Percentiles rank a stretch among this genome's conserved stretches.
phyloP scores from a whole-genome alignment of 805 yeast genomes.

The Jamesozyma spencerorum region DNA sequence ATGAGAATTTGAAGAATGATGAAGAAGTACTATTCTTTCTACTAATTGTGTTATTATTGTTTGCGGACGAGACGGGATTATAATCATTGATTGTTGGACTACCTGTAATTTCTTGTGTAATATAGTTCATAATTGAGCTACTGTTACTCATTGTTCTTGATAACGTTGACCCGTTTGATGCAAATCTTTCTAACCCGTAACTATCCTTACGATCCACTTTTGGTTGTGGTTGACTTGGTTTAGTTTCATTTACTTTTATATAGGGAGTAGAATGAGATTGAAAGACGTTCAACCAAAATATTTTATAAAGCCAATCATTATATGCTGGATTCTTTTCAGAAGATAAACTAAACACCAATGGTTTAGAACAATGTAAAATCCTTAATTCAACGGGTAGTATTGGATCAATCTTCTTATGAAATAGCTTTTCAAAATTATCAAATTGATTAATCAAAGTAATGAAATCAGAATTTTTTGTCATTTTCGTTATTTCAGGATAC shows the following conservation, averaged over 20 bases:
- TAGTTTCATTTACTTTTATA: neutral
- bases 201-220: neutral
- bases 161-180: slow-evolving; percentile 21
- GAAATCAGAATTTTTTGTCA: slow-evolving; percentile 18
- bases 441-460: slow-evolving; percentile 12
- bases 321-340: slow-evolving; percentile 6
- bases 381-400: slow-evolving; percentile 12
- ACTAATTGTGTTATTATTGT: slow-evolving; percentile 2
- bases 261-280: slow-evolving; percentile 16
- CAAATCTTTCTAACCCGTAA: slow-evolving; percentile 20
- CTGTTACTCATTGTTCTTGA: slow-evolving; percentile 25
- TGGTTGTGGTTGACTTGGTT: slow-evolving; percentile 2
- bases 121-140: slow-evolving; percentile 16
- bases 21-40: slow-evolving; percentile 13
- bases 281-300: slow-evolving; percentile 26
- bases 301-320: slow-evolving; percentile 18
- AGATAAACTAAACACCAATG: slow-evolving; percentile 9
- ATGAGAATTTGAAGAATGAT: slow-evolving; percentile 32
- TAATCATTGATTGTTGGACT: slow-evolving; percentile 3
- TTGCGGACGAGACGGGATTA: slow-evolving; percentile 1
- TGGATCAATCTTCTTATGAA: slow-evolving; percentile 6
- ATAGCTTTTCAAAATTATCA: slow-evolving; percentile 12
- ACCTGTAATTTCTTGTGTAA: slow-evolving; percentile 6
- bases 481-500: slow-evolving; percentile 21
- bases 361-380: slow-evolving; percentile 4